Percentiles rank a stretch among this genome's conserved stretches.
phyloP scores from a whole-genome alignment of 2,329 filamentous ascomycete species.

The Exophiala phaeomuriformis region DNA sequence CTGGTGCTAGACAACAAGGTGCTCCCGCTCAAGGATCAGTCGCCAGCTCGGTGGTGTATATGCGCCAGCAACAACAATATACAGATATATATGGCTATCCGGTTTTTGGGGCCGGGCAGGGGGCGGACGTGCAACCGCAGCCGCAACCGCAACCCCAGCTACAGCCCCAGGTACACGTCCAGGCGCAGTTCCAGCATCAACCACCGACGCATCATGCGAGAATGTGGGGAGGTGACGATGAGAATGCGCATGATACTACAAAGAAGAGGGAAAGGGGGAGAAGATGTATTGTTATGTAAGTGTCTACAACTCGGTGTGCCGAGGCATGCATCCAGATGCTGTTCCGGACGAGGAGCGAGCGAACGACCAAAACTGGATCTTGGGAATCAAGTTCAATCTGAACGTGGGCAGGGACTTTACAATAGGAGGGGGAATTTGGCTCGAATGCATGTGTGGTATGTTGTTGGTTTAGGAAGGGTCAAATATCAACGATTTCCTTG shows the following conservation, averaged over 20 bases:
- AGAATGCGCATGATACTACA: slow-evolving; percentile 1
- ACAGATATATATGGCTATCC: neutral
- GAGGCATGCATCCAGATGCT: too few relatives aligned
- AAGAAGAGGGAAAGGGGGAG: slow-evolving; percentile 15
- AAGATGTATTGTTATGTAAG: slow-evolving; percentile 2
- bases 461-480: too few relatives aligned
- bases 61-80: neutral
- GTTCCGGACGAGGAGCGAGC: too few relatives aligned
- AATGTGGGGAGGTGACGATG: slow-evolving; percentile 3
- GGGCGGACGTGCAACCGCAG: neutral
- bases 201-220: slow-evolving; percentile 1
- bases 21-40: slow-evolving; percentile 1
- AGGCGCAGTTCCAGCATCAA: neutral
- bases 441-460: too few relatives aligned
- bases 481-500: too few relatives aligned
- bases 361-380: too few relatives aligned
- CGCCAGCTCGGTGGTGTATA: neutral
- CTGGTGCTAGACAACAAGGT: slow-evolving; percentile 11
- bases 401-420: too few relatives aligned
- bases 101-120: neutral
- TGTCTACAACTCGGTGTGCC: too few relatives aligned
- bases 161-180: too few relatives aligned
- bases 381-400: too few relatives aligned
- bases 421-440: too few relatives aligned
- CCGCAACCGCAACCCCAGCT: slow-evolving; percentile 3